Percentiles rank a stretch among this genome's conserved stretches.
These are phyloP conservation scores for Escovopsis weberi DNA, from an alignment of 2,329 filamentous ascomycete species.

Conservation along the genomic window DNA sequence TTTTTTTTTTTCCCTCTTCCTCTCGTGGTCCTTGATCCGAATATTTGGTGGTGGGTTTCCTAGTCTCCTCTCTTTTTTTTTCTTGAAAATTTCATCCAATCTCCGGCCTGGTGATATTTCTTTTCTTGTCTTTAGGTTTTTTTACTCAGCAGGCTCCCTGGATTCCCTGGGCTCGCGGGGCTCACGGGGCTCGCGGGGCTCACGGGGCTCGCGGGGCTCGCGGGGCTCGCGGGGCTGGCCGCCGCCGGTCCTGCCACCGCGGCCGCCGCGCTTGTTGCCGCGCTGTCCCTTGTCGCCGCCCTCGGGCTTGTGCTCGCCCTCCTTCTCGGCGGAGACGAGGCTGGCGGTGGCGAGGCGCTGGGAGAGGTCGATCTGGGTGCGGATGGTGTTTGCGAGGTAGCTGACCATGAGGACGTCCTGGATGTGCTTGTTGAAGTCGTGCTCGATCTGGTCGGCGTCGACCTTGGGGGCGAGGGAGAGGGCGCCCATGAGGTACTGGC, in stretches of 20 bases:
- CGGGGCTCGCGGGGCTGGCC: constrained; percentile 36
- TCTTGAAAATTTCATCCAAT: neutral
- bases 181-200: constrained; percentile 30
- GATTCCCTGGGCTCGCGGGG: constrained; percentile 4
- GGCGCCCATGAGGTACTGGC: constrained; percentile 89
- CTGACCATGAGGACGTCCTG: constrained; percentile 97
- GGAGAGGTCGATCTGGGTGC: constrained; percentile 95
- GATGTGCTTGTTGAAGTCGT: constrained; percentile 99
- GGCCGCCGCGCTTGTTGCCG: constrained; percentile 31
- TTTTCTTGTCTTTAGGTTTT: neutral
- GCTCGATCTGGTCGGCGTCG: constrained; percentile 76
- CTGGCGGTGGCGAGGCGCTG: constrained; percentile 80
- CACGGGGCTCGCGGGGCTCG: constrained; percentile 31
- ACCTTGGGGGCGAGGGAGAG: constrained; percentile 92
- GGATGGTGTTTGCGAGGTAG: constrained; percentile 96
- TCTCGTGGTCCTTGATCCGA: neutral
- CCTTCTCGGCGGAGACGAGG: constrained; percentile 37
- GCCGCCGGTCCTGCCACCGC: constrained; percentile 31
- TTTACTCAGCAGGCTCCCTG: constrained; percentile 17
- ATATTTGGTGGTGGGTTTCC: no score
- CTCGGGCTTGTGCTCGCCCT: constrained; percentile 31
- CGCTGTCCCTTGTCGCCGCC: constrained; percentile 31
- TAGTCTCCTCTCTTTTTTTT: neutral
- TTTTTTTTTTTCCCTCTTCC: neutral
- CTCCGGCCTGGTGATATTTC: neutral